Evolutionary conservation across 306 rosid species (phyloP).

Genomic region (Gynostemma pentaphyllum): DNA sequence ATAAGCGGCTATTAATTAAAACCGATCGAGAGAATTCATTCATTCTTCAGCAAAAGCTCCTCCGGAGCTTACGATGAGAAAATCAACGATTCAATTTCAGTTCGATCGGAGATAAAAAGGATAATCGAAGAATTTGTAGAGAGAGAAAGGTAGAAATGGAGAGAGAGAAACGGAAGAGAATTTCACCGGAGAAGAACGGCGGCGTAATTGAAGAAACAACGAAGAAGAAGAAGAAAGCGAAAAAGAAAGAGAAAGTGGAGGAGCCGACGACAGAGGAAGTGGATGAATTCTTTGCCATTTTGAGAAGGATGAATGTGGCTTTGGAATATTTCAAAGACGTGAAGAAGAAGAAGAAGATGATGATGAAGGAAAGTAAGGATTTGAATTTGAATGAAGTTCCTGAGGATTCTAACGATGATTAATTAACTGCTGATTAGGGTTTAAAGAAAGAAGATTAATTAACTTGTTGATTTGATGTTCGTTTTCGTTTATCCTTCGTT

Average conservation of each 20-base stretch:
- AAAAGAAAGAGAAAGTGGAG: background rate
- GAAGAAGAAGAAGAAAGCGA: conserved; percentile 36
- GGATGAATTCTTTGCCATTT: conserved; percentile 63
- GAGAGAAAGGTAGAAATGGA: background rate
- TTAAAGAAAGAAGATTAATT: background rate
- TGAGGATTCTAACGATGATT: background rate
- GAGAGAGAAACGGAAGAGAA: conserved; percentile 6
- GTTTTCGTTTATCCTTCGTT: background rate
- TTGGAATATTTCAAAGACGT: conserved; percentile 46
- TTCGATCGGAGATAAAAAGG: background rate
- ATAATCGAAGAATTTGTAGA: background rate
- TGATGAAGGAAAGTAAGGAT: background rate
- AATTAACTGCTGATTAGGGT: background rate
- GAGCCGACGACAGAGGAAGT: conserved; percentile 6
- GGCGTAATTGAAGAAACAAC: conserved; percentile 12
- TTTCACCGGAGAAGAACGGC: background rate
- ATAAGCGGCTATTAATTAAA: background rate
- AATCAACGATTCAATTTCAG: background rate
- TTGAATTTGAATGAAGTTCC: conserved; percentile 6
- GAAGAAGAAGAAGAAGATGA: background rate
- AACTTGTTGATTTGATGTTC: background rate
- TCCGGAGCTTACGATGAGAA: background rate
- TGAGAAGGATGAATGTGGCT: conserved; percentile 58
- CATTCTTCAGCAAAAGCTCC: no score
- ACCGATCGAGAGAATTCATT: background rate